phyloP scores from a whole-genome alignment of 2,329 filamentous ascomycete species.

The Fusarium sp. region DNA sequence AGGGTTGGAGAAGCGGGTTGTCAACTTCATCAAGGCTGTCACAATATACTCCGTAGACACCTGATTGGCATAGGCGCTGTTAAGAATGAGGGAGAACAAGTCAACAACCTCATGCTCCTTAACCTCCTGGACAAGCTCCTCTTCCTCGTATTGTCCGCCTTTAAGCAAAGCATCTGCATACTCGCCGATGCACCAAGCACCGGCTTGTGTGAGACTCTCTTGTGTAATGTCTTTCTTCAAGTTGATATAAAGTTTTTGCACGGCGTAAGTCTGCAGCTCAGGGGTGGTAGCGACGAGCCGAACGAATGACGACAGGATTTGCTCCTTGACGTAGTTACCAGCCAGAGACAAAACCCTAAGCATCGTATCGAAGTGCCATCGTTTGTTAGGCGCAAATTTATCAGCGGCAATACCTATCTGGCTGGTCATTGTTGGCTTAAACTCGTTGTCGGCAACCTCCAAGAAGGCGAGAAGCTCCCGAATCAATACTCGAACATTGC shows the following conservation, averaged over 20 bases:
- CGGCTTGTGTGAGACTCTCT: slow-evolving; percentile 92
- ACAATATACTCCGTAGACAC: slow-evolving; percentile 95
- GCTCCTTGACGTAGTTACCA: slow-evolving; percentile 97
- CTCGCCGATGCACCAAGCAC: slow-evolving; percentile 97
- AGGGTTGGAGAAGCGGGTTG: slow-evolving; percentile 83
- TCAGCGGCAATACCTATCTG: slow-evolving; percentile 98
- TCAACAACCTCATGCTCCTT: slow-evolving; percentile 92
- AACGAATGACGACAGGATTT: slow-evolving; percentile 96
- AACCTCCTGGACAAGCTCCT: slow-evolving; percentile 83
- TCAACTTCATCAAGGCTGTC: slow-evolving; percentile 94
- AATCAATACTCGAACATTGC: slow-evolving; percentile 93
- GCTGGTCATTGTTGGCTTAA: slow-evolving; percentile 98
- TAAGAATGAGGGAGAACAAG: slow-evolving; percentile 89
- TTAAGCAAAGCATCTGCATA: slow-evolving; percentile 91
- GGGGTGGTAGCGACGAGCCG: slow-evolving; percentile 94
- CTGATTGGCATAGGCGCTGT: slow-evolving; percentile 93
- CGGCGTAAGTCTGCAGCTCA: slow-evolving; percentile 94
- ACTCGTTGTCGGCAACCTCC: slow-evolving; percentile 97
- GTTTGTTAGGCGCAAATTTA: slow-evolving; percentile 93
- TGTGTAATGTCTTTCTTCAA: slow-evolving; percentile 98
- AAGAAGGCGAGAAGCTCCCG: slow-evolving; percentile 93
- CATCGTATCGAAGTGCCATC: slow-evolving; percentile 99
- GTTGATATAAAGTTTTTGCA: slow-evolving; percentile 91
- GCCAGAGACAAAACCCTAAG: slow-evolving; percentile 91
- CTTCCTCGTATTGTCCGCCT: slow-evolving; percentile 92